Evolutionary conservation across 306 rosid species (phyloP).

Genomic region (Abrus pulchellus): DNA sequence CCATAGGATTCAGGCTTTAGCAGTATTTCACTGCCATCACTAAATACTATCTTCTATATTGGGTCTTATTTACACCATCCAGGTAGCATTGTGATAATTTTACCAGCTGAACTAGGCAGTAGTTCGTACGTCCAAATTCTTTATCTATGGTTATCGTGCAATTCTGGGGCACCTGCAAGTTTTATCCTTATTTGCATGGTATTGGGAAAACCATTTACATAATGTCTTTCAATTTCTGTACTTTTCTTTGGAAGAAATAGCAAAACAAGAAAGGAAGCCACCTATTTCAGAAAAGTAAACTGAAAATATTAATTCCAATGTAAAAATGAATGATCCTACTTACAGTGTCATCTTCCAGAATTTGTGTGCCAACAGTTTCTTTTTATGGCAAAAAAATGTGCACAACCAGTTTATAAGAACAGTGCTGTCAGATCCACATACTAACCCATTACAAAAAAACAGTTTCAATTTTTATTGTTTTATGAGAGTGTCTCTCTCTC

Average conservation of each 20-base stretch:
- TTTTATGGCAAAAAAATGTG: slow-evolving; percentile 1
- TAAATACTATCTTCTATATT: background rate
- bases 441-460: background rate
- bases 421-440: background rate
- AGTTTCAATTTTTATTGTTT: background rate
- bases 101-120: slow-evolving; percentile 26
- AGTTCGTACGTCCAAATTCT: slow-evolving; percentile 7
- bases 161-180: background rate
- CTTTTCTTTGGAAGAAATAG: slow-evolving; percentile 26
- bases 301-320: background rate
- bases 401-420: background rate
- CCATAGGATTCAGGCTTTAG: background rate
- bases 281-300: slow-evolving; percentile 19
- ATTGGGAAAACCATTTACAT: slow-evolving; percentile 25
- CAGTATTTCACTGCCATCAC: slow-evolving; percentile 8
- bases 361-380: background rate
- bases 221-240: slow-evolving; percentile 30
- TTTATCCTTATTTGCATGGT: background rate
- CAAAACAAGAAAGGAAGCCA: slow-evolving; percentile 24
- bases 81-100: slow-evolving; percentile 15
- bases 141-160: slow-evolving; percentile 7
- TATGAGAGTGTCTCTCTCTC: background rate
- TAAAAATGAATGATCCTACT: slow-evolving; percentile 14
- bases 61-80: slow-evolving; percentile 16
- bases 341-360: slow-evolving; percentile 13